Base-by-base conservation (phyloP, 2,329 filamentous ascomycete genomes). In the Calcarisporium arbuscula region DNA sequence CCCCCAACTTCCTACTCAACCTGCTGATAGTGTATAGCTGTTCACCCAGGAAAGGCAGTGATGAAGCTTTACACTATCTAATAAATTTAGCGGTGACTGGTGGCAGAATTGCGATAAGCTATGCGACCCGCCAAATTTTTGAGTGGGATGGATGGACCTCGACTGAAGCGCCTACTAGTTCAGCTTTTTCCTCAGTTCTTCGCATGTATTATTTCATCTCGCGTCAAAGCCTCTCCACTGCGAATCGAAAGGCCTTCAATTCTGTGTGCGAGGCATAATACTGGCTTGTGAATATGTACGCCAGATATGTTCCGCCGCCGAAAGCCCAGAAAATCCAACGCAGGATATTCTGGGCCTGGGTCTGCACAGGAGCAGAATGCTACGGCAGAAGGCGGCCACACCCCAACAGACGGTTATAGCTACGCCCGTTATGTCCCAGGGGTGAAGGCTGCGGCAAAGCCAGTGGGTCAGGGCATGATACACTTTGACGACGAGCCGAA, bases 371-470 rank as follows among this genome's bases (percentile, higher is more conserved):
- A 43, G 18, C 33, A 38, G 5, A 28, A 36, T 15, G 34, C 32
- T 9, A 17, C 43, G 4, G 6, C 28, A n/a, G n/a, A n/a, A n/a
- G n/a, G n/a, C 8, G 36, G 33, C 16, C 19, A 28, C 28, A 31
- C 41, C 19, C 29, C 40, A 19, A 28, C 34, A 2, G 46, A 50
- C 34, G 49, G 44, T 17, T 54, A 50, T 38, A 44, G 41, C 31
- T 67, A 67, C 43, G 54, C 64, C 28, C 58, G 65, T 40, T 68
- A 70, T 41, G 49, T 69, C 8, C 64, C 60, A 1, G 48, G 50
- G 23, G 39, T 49, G 30, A 56, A 54, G 37, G 19, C 45, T 6
- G 32, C 35, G 3, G 26, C 35, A 14, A 36, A 41, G 14, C n/a
- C 39, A n/a, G n/a, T 14, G 32, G 46, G 23, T 25, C 32, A 22